Base-by-base conservation (phyloP, 2,329 filamentous ascomycete genomes). In the Aspergillus pseudonomiae region DNA sequence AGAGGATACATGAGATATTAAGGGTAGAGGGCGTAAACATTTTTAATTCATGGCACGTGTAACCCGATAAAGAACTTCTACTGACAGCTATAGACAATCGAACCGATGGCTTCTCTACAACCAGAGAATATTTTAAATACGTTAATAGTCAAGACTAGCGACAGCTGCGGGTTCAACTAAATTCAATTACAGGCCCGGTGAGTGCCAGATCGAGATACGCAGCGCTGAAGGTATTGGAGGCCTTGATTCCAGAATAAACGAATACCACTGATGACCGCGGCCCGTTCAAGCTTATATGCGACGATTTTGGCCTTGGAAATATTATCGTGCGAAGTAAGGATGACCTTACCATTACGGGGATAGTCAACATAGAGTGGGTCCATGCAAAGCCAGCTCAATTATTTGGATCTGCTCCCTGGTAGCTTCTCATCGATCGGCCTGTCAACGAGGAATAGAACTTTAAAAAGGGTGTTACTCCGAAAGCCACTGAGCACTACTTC, bases 251-350 rank as follows among this genome's bases (percentile, higher is more conserved):
- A 4, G 19, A 12, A 36, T 54, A 60, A 4, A 53, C 60, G 14
- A 36, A 60, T 30, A 26, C 9, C 2, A 53, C 59, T 14, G 59
- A 62, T 41, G 34, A 61, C 12, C 9, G 39, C 32, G 59, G 64
- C 6, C 61, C 59, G 16, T 65, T 65, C 55, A 65, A 63, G 30
- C 34, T 63, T 6, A 41, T 56, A 1, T 61, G 52, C n/a, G 52
- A 57, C 24, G 52, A 61, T 28, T 26, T 61, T 14, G 26, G 59
- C 14, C 19, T 48, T 3, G 36, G 2, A 7, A 61, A 61, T 36
- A 9, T 56, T 2, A 32, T 61, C 7, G 36, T 41, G 1, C 32
- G n/a, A 6, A 56, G 41, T 9, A 19, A 6, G 12, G 9, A 50
- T 16, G 52, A 57, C 19, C 30, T 61, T 6, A 56, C 6, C 3